Conservation (phyloP, 108 stramenopile genomes). For the Nitzschia putrida region DNA sequence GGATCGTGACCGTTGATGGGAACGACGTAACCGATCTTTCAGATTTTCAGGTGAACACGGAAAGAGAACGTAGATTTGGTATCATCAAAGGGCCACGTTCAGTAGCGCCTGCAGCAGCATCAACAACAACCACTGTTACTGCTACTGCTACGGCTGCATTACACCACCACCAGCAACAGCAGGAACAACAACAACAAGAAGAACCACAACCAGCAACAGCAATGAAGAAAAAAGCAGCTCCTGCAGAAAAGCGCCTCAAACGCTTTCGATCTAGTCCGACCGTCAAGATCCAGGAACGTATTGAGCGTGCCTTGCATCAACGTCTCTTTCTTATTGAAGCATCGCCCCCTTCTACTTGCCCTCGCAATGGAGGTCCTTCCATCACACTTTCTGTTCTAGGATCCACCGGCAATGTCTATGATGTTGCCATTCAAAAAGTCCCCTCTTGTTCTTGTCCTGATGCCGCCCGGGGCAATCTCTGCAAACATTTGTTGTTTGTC, state of each 20-base stretch:
- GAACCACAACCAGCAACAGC: background rate
- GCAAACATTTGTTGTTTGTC: constrained; percentile 59
- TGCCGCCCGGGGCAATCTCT: constrained; percentile 41
- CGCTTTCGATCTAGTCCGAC: constrained; percentile 29
- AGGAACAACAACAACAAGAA: too few relatives aligned
- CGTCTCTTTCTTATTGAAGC: constrained; percentile 29
- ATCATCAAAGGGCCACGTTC: too few relatives aligned
- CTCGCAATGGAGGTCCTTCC: background rate
- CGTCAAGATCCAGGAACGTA: constrained; percentile 28
- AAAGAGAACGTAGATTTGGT: too few relatives aligned
- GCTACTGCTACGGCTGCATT: too few relatives aligned
- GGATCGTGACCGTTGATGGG: too few relatives aligned
- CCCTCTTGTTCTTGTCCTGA: constrained; percentile 54
- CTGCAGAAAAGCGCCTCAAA: constrained; percentile 33
- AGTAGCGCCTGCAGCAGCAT: too few relatives aligned
- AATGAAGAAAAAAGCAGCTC: background rate
- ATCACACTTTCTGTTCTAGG: constrained; percentile 39
- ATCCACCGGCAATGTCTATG: constrained; percentile 55
- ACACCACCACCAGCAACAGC: too few relatives aligned
- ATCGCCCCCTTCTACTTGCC: background rate
- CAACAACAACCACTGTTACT: too few relatives aligned
- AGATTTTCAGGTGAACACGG: too few relatives aligned
- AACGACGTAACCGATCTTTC: too few relatives aligned
- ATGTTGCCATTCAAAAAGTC: constrained; percentile 27
- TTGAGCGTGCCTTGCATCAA: constrained; percentile 38